A percentile compares a stretch with the other conserved stretches of the same genome.
Evolutionary conservation across 441 rosid genomes (phyloP).

Genomic region (Raphanus hybrid): DNA sequence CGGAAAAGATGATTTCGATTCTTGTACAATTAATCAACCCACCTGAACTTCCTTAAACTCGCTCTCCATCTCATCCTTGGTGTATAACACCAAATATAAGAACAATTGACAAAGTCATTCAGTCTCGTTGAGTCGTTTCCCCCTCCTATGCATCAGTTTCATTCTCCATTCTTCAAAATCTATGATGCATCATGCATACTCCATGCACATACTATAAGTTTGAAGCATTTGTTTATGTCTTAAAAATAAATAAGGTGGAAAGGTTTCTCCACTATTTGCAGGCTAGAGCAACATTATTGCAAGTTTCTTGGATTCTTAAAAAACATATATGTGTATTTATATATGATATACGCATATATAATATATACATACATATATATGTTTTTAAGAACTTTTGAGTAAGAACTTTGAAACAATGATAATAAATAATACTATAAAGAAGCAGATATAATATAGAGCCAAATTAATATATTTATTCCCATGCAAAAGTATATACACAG

Average conservation of each 20-base stretch:
- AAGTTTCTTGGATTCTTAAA: too few species aligned
- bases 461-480: constrained; percentile 2
- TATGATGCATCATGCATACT: background rate
- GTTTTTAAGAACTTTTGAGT: too few species aligned
- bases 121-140: background rate
- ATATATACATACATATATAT: too few species aligned
- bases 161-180: background rate
- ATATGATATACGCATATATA: too few species aligned
- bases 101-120: background rate
- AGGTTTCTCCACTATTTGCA: too few species aligned
- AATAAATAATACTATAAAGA: background rate
- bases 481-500: constrained; percentile 21
- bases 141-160: background rate
- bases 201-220: too few species aligned
- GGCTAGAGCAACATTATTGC: too few species aligned
- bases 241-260: too few species aligned
- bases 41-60: background rate
- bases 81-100: background rate
- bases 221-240: too few species aligned
- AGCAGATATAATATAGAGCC: background rate
- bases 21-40: background rate
- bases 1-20: background rate
- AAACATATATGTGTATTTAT: too few species aligned
- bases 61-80: background rate
- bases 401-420: too few species aligned